phyloP scores from a whole-genome alignment of 2,329 filamentous ascomycete genomes.

The Clonostachys sp. region DNA sequence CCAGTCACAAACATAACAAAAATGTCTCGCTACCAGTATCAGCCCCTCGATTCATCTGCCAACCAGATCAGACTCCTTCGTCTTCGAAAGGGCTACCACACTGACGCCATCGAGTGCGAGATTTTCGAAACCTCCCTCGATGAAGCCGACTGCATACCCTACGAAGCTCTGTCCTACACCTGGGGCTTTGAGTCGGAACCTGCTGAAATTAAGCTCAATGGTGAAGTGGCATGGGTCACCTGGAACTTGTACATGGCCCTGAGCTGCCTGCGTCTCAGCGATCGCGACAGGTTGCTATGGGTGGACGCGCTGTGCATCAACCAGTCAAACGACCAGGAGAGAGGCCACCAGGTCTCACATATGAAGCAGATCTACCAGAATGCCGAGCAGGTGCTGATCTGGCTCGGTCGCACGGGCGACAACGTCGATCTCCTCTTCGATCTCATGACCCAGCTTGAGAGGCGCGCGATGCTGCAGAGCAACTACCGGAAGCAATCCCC shows the following conservation, averaged over 20 bases:
- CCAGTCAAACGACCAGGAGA: background rate
- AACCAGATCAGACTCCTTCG: too few species aligned
- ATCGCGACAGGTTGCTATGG: slow-evolving; percentile 15
- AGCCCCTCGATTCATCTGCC: too few species aligned
- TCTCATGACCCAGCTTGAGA: too few species aligned
- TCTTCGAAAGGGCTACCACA: too few species aligned
- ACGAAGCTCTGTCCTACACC: background rate
- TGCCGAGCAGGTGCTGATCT: slow-evolving; percentile 3
- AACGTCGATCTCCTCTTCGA: too few species aligned
- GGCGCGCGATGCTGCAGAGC: too few species aligned
- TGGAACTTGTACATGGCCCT: slow-evolving; percentile 10
- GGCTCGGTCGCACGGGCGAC: slow-evolving; percentile 1
- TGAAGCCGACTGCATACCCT: background rate
- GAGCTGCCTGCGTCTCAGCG: slow-evolving; percentile 15
- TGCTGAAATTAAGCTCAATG: background rate
- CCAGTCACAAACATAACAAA: too few species aligned
- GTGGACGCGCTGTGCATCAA: slow-evolving; percentile 8
- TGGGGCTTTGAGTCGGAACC: background rate
- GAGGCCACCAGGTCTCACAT: slow-evolving; percentile 3
- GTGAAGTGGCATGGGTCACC: background rate
- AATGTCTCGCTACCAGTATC: too few species aligned
- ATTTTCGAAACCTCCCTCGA: too few species aligned
- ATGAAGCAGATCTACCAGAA: slow-evolving; percentile 5
- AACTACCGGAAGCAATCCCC: too few species aligned
- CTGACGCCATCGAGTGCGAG: too few species aligned